Percentiles rank a stretch among this genome's conserved stretches.
Conservation (phyloP, 768 basidiomycete species). For the Dentipellis fragilis region DNA sequence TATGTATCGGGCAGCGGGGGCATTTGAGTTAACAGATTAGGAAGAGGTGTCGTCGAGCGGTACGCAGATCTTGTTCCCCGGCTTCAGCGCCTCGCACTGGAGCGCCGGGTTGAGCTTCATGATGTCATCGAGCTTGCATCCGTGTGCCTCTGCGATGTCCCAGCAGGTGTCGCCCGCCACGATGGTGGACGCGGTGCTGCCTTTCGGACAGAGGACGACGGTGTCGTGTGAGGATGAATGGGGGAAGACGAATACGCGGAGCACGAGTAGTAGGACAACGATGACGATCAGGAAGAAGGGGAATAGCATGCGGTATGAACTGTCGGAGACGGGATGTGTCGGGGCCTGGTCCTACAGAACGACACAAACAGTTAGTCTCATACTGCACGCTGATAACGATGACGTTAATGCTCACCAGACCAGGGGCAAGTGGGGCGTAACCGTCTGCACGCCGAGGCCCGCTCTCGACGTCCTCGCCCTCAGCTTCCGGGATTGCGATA, state of each 20-base stretch:
- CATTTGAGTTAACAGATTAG: no score
- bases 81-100: constrained; percentile 9
- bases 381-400: not conserved
- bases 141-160: constrained; percentile 10
- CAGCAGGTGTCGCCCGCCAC: constrained; percentile 15
- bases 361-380: not conserved
- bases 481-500: not conserved
- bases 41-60: not conserved
- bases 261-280: constrained; percentile 12
- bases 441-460: constrained; percentile 7
- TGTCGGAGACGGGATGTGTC: not conserved
- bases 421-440: constrained; percentile 3
- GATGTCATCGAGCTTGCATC: constrained; percentile 12
- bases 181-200: constrained; percentile 10
- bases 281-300: constrained; percentile 13
- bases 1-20: no score
- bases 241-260: constrained; percentile 11
- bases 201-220: constrained; percentile 5
- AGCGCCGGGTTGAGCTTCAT: constrained; percentile 4
- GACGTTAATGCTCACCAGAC: not conserved
- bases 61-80: constrained; percentile 13
- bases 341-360: not conserved
- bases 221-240: constrained; percentile 2
- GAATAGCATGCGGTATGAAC: constrained; percentile 14
- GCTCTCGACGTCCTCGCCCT: constrained; percentile 10